Percentiles rank a stretch among this genome's conserved stretches.
phyloP scores from a whole-genome alignment of 345 rosid genomes.

The Limnanthes douglasii region DNA sequence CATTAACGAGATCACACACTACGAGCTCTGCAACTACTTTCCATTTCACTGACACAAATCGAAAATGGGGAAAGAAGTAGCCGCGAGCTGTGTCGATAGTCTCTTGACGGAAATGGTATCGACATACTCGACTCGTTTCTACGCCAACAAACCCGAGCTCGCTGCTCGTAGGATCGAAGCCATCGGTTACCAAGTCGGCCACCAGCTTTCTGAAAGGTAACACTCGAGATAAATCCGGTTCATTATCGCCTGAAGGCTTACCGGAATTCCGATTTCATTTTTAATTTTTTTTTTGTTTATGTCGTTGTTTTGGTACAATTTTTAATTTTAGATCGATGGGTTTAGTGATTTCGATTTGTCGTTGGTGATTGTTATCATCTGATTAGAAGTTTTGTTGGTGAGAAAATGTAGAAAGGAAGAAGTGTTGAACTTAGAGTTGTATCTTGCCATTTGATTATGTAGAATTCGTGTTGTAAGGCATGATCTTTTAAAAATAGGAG shows the following conservation, averaged over 20 bases:
- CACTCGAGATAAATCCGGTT: too few species aligned
- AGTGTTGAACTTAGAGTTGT: too few species aligned
- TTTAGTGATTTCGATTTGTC: not conserved
- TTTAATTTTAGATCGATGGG: too few species aligned
- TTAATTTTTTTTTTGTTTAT: not conserved
- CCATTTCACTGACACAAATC: too few species aligned
- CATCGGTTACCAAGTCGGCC: constrained; percentile 98
- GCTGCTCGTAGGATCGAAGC: constrained; percentile 99
- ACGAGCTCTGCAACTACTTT: too few species aligned
- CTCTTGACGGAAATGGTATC: constrained; percentile 84
- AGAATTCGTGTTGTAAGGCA: too few species aligned
- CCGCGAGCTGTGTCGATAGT: constrained; percentile 86
- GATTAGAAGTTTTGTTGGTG: constrained; percentile 9
- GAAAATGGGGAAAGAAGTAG: constrained; percentile 74
- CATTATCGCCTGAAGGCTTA: not conserved
- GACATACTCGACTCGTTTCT: constrained; percentile 66
- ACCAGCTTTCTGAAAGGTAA: constrained; percentile 99
- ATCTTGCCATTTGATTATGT: too few species aligned
- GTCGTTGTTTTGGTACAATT: too few species aligned
- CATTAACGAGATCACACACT: too few species aligned
- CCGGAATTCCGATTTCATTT: not conserved
- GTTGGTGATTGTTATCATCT: not conserved
- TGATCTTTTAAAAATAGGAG: too few species aligned
- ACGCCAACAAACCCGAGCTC: constrained; percentile 79
- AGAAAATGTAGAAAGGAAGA: constrained; percentile 1